Evolutionary conservation across 2,329 filamentous ascomycete species (phyloP), one percentile per base, ranked within the genome.

Genomic region (Arachnopeziza araneosa): DNA sequence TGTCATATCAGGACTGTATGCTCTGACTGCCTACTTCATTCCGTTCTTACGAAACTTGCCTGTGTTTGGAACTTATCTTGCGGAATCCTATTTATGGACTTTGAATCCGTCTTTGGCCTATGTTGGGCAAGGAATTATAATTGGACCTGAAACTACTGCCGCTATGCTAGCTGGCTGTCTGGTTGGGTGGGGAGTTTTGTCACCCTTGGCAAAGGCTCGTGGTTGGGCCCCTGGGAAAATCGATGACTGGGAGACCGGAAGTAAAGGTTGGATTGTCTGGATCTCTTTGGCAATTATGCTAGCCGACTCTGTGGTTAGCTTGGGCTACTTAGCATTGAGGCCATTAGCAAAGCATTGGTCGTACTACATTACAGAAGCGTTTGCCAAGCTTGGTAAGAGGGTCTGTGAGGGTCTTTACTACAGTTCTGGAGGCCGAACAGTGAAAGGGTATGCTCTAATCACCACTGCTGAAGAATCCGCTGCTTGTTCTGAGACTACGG

Each of bases 201-300:
- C 93, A 2, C 95, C 95, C 1, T 75, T 98, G 8, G 93, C 95
- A 3, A 97, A 96, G 73, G 77, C 80, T 59, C 85, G 83, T 67
- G 91, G 90, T 2, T 99, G 95, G 95, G 95, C 95, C 10, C 90
- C 92, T 2, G 95, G 93, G 0, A 81, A 86, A 1, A 91, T 97
- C 0, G 82, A 85, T 58, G 90, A 96, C 72, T 99, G 95, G 95
- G 90, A 93, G 61, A 85, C 81, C 19, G 95, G 95, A 10, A 96
- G 91, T 72, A 97, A 98, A 76, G 95, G 93, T 49, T 99, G 95
- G 95, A 98, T 99, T 62, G 91, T 99, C 0, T 99, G 95, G 95
- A 81, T 96, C 1, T 96, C 91, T 36, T 78, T 99, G 30, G 91
- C 95, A 2, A 97, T 99, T 66, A 99, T 99, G 95, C 81, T 99